Percentiles rank a stretch among this genome's conserved stretches.
phyloP scores from a whole-genome alignment of 2,329 filamentous ascomycete genomes.

The Lachnum nothofagi region DNA sequence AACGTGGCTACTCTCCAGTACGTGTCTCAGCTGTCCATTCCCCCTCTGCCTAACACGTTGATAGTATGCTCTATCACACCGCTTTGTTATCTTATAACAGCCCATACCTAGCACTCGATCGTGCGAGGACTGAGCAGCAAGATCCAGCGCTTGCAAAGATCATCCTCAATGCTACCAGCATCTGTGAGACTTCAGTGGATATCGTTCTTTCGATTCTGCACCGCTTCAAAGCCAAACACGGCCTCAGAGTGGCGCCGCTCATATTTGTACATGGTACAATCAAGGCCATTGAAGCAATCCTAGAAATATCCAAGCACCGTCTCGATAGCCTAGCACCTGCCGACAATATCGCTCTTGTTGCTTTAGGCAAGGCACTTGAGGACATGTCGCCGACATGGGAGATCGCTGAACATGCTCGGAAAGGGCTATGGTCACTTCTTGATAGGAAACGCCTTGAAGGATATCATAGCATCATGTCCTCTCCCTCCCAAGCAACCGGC shows the following conservation, averaged over 20 bases:
- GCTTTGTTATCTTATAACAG: not conserved
- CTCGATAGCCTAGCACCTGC: not conserved
- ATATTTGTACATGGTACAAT: conserved; percentile 12
- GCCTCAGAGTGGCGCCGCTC: conserved; percentile 4
- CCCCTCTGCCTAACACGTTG: not conserved
- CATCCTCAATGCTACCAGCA: not conserved
- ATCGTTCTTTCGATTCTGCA: conserved; percentile 8
- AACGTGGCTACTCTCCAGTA: conserved; percentile 14
- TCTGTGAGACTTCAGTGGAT: conserved; percentile 10
- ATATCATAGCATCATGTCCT: not conserved
- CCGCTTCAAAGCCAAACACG: conserved; percentile 12
- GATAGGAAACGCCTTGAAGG: not conserved
- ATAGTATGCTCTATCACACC: not conserved
- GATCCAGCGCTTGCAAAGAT: not conserved
- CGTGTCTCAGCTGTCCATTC: not conserved
- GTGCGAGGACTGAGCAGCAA: not conserved
- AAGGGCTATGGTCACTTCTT: not conserved
- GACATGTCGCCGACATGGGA: not conserved
- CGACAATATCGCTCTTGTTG: not conserved
- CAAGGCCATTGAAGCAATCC: conserved; percentile 8
- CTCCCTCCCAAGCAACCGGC: not conserved
- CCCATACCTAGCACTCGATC: not conserved
- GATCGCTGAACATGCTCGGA: not conserved
- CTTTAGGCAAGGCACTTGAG: not conserved
- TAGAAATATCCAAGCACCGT: conserved; percentile 1